A percentile compares a stretch with the other conserved stretches of the same genome.
Evolutionary conservation across 768 basidiomycete species (phyloP).

Genomic region (Suillus subaureus): DNA sequence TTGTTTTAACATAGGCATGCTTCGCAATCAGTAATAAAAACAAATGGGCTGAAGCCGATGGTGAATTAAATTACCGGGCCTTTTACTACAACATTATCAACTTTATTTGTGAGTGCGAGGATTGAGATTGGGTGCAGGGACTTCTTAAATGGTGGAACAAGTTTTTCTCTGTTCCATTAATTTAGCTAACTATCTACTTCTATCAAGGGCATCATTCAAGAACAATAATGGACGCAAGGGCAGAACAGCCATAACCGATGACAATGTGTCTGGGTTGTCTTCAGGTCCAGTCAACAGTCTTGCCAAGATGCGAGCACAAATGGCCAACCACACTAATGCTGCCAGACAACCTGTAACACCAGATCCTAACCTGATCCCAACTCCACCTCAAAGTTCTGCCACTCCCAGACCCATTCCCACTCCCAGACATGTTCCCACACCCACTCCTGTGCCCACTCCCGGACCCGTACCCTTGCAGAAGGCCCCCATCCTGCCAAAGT

Average conservation of each 20-base stretch:
- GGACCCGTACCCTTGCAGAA: no score
- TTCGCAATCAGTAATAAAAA: no score
- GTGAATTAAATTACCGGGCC: slow-evolving; percentile 5
- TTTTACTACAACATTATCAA: slow-evolving; percentile 9
- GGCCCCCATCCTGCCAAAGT: background rate
- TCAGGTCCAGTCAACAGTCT: background rate
- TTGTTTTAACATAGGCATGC: no score
- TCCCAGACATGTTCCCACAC: no score
- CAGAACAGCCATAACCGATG: background rate
- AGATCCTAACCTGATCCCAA: background rate
- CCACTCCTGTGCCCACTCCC: no score
- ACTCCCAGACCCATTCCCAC: background rate
- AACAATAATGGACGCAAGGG: slow-evolving; percentile 1
- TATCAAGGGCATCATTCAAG: slow-evolving; percentile 2
- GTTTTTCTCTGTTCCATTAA: no score
- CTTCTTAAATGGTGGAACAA: no score
- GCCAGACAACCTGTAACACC: background rate
- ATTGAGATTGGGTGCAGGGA: no score
- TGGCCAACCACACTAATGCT: background rate
- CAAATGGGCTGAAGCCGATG: slow-evolving; percentile 11
- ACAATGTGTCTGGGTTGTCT: background rate
- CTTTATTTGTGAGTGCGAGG: no score
- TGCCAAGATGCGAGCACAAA: slow-evolving; percentile 1
- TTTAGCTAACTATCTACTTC: background rate
- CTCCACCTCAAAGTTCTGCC: background rate